Percentiles rank a stretch among this genome's conserved stretches.
These are phyloP conservation scores for Edaphochlamys debaryana DNA, from an alignment of 139 green algal genomes.

Conservation along the genomic window DNA sequence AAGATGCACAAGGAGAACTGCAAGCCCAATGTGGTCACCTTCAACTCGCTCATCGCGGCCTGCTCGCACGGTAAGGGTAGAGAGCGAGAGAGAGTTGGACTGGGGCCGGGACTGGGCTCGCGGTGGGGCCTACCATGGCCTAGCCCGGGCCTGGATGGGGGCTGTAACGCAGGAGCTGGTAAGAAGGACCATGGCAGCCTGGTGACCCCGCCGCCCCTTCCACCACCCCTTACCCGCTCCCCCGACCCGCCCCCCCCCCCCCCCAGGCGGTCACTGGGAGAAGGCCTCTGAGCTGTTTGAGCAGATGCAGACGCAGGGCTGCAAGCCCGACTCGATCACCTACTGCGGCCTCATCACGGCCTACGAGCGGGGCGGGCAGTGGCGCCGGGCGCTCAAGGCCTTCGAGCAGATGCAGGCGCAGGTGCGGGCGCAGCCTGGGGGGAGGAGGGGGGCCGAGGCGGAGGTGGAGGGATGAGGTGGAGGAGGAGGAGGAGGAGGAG, in stretches of 20 bases:
- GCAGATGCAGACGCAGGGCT: slow-evolving; percentile 77
- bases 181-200: too few relatives aligned
- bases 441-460: too few relatives aligned
- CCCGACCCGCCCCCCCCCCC: too few relatives aligned
- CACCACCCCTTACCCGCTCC: too few relatives aligned
- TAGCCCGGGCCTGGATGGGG: too few relatives aligned
- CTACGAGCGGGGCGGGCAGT: slow-evolving; percentile 71
- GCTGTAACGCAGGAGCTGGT: too few relatives aligned
- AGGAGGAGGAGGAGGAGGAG: neutral
- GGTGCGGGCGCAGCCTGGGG: too few relatives aligned
- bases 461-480: too few relatives aligned
- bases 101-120: too few relatives aligned
- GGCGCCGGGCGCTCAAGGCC: slow-evolving; percentile 65
- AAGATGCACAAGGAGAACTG: slow-evolving; percentile 77
- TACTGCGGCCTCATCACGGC: slow-evolving; percentile 80
- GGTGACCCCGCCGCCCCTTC: too few relatives aligned
- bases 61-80: slow-evolving; percentile 66
- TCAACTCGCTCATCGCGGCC: slow-evolving; percentile 89
- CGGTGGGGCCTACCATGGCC: too few relatives aligned
- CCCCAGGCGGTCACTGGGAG: slow-evolving; percentile 79
- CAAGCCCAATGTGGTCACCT: slow-evolving; percentile 88
- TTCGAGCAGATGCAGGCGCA: slow-evolving; percentile 78
- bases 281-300: slow-evolving; percentile 82
- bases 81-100: too few relatives aligned
- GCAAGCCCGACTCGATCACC: slow-evolving; percentile 81